Percentiles rank a stretch among this genome's conserved stretches.
Evolutionary conservation across 1,139 yeast genomes (phyloP).

Genomic region (Arxiozyma heterogenica): DNA sequence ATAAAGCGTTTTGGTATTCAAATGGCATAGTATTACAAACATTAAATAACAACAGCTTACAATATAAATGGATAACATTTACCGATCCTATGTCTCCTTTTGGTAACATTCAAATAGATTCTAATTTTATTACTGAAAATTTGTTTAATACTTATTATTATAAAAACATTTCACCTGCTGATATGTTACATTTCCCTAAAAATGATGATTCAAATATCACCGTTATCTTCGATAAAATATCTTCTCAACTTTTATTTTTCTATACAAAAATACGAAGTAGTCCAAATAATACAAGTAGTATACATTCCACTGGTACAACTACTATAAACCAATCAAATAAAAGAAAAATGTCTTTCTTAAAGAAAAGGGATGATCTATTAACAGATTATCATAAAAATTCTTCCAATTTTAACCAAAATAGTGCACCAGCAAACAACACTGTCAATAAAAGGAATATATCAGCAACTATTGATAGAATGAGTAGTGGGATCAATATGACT

Average conservation of each 20-base stretch:
- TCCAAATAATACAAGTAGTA: slow-evolving; percentile 1
- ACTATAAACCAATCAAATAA: slow-evolving; percentile 7
- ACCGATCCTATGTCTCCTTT: slow-evolving; percentile 29
- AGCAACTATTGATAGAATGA: slow-evolving; percentile 26
- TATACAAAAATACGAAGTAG: slow-evolving; percentile 17
- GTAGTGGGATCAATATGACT: slow-evolving; percentile 6
- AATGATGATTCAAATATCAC: slow-evolving; percentile 17
- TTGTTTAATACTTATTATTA: slow-evolving; percentile 5
- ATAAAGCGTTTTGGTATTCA: slow-evolving; percentile 25
- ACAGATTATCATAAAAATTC: background rate
- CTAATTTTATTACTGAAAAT: slow-evolving; percentile 6
- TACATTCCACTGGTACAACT: slow-evolving; percentile 4
- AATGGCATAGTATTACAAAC: slow-evolving; percentile 27
- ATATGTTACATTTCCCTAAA: slow-evolving; percentile 22
- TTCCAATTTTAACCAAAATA: background rate
- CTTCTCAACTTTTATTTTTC: slow-evolving; percentile 20
- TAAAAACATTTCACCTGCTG: slow-evolving; percentile 5
- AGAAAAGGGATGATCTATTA: slow-evolving; percentile 12
- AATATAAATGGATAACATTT: slow-evolving; percentile 24
- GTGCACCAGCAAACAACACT: background rate
- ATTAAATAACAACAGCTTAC: slow-evolving; percentile 4
- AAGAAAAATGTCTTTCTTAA: slow-evolving; percentile 17
- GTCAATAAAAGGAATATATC: slow-evolving; percentile 10
- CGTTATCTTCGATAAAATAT: slow-evolving; percentile 15
- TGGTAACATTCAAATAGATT: slow-evolving; percentile 23